These are phyloP conservation scores for Iberis pinnata DNA, from an alignment of 345 rosid species.

Conservation along the genomic window DNA sequence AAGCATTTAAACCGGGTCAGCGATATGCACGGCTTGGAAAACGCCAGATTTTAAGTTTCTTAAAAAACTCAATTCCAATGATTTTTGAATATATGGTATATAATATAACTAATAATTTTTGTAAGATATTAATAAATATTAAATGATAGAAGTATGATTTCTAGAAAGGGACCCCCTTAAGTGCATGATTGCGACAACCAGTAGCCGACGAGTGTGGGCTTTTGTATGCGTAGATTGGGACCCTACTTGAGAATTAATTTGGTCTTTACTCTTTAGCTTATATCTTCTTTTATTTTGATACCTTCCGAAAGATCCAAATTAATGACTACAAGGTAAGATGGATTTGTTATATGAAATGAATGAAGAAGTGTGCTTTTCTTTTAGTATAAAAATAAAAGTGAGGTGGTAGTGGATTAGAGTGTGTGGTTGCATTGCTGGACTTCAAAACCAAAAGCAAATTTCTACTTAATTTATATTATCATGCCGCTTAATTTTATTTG, in stretches of 20 bases:
- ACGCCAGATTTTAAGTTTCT: conserved; percentile 69
- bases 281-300: conserved; percentile 24
- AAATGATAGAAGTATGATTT: conserved; percentile 14
- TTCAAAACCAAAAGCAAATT: conserved; percentile 10
- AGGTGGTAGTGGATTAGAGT: conserved; percentile 20
- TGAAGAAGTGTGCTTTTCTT: background rate
- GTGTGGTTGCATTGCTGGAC: conserved; percentile 24
- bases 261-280: conserved; percentile 16
- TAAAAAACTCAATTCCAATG: conserved; percentile 19
- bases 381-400: background rate
- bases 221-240: conserved; percentile 23
- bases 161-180: conserved; percentile 14
- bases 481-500: conserved; percentile 11
- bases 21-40: conserved; percentile 94
- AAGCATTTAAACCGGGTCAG: conserved; percentile 90
- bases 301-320: conserved; percentile 15
- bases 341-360: background rate
- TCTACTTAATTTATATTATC: conserved; percentile 16
- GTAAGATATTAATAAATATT: conserved; percentile 3
- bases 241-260: conserved; percentile 28
- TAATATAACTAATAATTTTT: conserved; percentile 14
- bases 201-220: conserved; percentile 33
- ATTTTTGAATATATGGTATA: conserved; percentile 15
- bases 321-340: conserved; percentile 6
- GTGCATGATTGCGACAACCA: conserved; percentile 29